Evolutionary conservation across 1,284 basidiomycete genomes (phyloP).

Genomic region (Rhodotorula sp.): DNA sequence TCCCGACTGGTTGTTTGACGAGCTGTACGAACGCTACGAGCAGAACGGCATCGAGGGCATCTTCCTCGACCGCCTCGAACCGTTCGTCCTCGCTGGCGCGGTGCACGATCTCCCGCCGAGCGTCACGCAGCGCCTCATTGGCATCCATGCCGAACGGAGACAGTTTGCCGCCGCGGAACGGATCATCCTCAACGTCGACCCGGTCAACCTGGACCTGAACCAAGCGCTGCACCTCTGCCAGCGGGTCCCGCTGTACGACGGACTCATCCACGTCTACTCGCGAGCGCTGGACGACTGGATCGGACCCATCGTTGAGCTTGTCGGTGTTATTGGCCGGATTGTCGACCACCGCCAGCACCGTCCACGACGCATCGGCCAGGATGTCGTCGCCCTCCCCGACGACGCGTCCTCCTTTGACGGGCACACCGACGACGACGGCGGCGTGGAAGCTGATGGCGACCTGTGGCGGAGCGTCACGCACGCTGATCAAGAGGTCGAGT

Average conservation of each 20-base stretch:
- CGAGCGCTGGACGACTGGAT: slow-evolving; percentile 83
- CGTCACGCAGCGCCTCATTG: slow-evolving; percentile 80
- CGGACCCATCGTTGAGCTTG: slow-evolving; percentile 79
- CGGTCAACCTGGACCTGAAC: slow-evolving; percentile 85
- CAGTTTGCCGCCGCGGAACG: slow-evolving; percentile 77
- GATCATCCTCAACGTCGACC: slow-evolving; percentile 95
- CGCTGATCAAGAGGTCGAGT: too few species aligned
- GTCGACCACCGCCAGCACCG: slow-evolving; percentile 55
- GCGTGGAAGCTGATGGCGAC: background rate
- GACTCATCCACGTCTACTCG: slow-evolving; percentile 90
- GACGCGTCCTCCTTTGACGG: slow-evolving; percentile 49
- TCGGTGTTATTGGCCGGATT: slow-evolving; percentile 70
- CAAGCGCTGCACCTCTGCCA: slow-evolving; percentile 89
- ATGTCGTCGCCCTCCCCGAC: slow-evolving; percentile 22
- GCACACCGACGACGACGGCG: slow-evolving; percentile 9
- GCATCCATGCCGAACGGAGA: slow-evolving; percentile 68
- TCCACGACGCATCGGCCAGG: slow-evolving; percentile 45
- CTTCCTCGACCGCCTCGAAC: slow-evolving; percentile 78
- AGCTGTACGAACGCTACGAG: slow-evolving; percentile 85
- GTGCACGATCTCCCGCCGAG: slow-evolving; percentile 70
- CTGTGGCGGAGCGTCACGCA: background rate
- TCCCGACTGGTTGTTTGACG: slow-evolving; percentile 84
- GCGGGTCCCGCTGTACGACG: slow-evolving; percentile 79
- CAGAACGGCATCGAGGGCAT: slow-evolving; percentile 82
- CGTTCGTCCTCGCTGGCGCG: slow-evolving; percentile 72